These are phyloP conservation scores for Fusarium oxysporum DNA, from an alignment of 2,329 filamentous ascomycete genomes.

Conservation along the genomic window DNA sequence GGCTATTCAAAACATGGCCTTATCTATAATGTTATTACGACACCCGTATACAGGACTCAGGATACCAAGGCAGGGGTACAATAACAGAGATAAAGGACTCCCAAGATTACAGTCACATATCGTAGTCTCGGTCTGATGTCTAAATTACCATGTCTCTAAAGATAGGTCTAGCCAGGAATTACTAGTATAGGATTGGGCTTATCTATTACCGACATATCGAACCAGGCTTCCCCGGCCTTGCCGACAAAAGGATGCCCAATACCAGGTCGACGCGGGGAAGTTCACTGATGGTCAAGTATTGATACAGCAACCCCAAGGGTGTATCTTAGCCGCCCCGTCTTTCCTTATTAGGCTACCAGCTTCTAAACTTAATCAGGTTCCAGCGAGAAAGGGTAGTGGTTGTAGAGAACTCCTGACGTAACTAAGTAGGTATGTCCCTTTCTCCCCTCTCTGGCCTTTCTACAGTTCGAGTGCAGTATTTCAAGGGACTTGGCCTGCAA, in stretches of 20 bases:
- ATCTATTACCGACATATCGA: neutral
- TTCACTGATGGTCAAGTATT: accelerated
- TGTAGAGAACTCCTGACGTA: accelerated
- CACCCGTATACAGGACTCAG: accelerated
- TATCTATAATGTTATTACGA: neutral
- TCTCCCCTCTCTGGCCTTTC: neutral
- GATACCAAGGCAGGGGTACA: no score
- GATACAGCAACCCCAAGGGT: neutral
- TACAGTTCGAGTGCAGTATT: accelerated
- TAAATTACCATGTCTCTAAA: neutral
- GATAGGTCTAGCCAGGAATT: neutral
- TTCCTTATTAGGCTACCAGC: accelerated
- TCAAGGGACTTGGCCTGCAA: accelerated
- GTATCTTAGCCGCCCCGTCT: neutral
- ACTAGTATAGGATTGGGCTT: neutral
- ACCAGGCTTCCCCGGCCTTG: neutral
- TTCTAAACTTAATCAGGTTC: accelerated
- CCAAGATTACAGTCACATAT: neutral
- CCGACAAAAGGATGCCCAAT: neutral
- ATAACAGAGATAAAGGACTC: neutral
- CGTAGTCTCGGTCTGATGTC: neutral
- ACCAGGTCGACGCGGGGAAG: neutral
- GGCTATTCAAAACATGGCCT: neutral
- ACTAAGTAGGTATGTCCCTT: accelerated
- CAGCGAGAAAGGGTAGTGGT: accelerated